Percentiles rank a stretch among this genome's conserved stretches.
Conservation (phyloP, 495 filamentous ascomycete species). For the Astrothelium macrocarpum region DNA sequence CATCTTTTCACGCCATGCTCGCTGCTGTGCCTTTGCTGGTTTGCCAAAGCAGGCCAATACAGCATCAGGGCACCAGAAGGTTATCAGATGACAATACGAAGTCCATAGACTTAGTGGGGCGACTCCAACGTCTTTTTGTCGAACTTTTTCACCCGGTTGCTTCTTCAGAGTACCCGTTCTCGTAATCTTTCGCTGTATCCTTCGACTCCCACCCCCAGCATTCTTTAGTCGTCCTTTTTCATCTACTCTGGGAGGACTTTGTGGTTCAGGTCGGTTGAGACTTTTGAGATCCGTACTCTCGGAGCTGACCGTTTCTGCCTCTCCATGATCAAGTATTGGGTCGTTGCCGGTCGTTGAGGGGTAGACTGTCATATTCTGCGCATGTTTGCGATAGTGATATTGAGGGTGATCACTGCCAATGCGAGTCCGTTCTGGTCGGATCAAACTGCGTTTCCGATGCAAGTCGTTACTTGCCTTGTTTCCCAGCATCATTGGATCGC, state of each 20-base stretch:
- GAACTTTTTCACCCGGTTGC: conserved; percentile 41
- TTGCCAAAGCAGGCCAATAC: conserved; percentile 78
- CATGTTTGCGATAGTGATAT: conserved; percentile 88
- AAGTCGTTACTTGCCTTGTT: conserved; percentile 33
- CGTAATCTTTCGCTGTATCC: conserved; percentile 34
- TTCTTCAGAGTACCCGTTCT: conserved; percentile 3
- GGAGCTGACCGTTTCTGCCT: conserved; percentile 46
- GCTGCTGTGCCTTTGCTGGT: conserved; percentile 75
- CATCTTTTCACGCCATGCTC: conserved; percentile 98
- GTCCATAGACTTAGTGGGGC: conserved; percentile 86
- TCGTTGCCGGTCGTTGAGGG: conserved; percentile 90
- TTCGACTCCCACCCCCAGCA: conserved; percentile 26
- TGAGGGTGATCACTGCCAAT: conserved; percentile 81
- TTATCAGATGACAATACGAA: conserved; percentile 85
- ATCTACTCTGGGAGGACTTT: conserved; percentile 5
- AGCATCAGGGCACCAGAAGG: conserved; percentile 89
- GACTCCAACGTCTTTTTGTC: conserved; percentile 56
- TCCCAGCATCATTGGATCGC: conserved; percentile 19
- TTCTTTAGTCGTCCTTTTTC: conserved; percentile 26
- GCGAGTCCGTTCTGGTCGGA: conserved; percentile 76
- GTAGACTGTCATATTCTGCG: conserved; percentile 74
- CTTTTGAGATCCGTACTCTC: conserved; percentile 46
- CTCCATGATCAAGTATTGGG: conserved; percentile 64
- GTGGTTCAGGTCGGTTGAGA: conserved; percentile 2
- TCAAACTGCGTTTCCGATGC: conserved; percentile 68